Evolutionary conservation across 1,139 yeast genomes (phyloP), one percentile per base, ranked within the genome.

Genomic region (Yamadazyma diospyri): DNA sequence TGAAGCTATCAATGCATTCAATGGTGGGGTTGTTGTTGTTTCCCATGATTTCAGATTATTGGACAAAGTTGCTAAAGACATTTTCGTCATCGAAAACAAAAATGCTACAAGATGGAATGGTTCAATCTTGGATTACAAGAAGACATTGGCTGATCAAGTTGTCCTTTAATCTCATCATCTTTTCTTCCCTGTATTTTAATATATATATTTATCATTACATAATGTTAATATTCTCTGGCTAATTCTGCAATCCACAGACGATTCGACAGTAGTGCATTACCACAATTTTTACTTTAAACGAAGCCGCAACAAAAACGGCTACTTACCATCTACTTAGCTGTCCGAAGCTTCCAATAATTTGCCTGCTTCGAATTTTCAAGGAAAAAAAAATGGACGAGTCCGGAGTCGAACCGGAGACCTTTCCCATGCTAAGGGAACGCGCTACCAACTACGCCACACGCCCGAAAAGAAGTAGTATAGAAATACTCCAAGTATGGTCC

Each of bases 41-140:
- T 88, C 97, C 42, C 99, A 92, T 78, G 99, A 92, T 73, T 92
- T 94, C 92, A 83, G 98, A 71, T 77, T 92, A 56, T 77, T 92
- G 63, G 97, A 92, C 64, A 89, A 88, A 71, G 87, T 94, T 58
- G 98, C 98, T 40, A 86, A 92, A 71, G 97, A 92, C 55, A 92
- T 92, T 61, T 89, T 74, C 54, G 98, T 92, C 45, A 94, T 94
- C 58, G 97, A 92, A 70, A 67, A 89, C 72, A 84, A 82, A 71
- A 85, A 92, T 30, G 95, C 96, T 40, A 87, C 96, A 40, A 80
- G 86, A 76, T 92, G 98, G 98, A 85, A 92, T 46, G 95, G 95
- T 51, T 57, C 82, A 33, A 92, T 92, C 59, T 73, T 87, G 64
- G 84, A 83, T 49, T 92, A 92, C 76, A 92, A 92, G 81, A 84